phyloP scores from a whole-genome alignment of 2,329 filamentous ascomycete species.

The Colletotrichum phormii region DNA sequence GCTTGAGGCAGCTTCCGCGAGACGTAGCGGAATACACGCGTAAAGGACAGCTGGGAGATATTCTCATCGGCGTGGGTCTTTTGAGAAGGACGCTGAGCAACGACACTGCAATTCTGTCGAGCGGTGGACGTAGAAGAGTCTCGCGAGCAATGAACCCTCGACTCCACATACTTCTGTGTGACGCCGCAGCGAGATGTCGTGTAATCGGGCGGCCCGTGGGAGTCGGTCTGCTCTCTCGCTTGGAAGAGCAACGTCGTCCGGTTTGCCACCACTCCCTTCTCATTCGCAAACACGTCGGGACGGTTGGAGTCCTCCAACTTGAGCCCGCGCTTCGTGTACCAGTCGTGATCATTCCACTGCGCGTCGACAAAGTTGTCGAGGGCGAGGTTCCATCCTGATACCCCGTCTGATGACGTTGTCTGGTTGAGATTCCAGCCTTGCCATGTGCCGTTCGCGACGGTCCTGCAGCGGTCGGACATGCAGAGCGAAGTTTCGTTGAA shows the following conservation, averaged over 20 bases:
- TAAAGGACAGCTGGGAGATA: conserved; percentile 17
- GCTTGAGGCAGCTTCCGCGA: conserved; percentile 6
- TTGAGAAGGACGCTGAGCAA: conserved; percentile 5
- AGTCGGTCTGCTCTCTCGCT: neutral
- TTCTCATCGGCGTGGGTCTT: neutral
- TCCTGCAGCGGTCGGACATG: neutral
- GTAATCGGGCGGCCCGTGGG: neutral
- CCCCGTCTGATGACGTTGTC: neutral
- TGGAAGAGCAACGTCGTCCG: conserved; percentile 14
- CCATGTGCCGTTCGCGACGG: conserved; percentile 16
- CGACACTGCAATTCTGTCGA: conserved; percentile 8
- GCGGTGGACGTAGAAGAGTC: neutral
- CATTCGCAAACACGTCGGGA: neutral
- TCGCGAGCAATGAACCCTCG: conserved; percentile 13
- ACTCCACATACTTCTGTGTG: conserved; percentile 26
- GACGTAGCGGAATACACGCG: neutral
- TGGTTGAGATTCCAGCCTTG: neutral
- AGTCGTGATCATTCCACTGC: neutral
- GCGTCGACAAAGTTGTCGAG: conserved; percentile 10
- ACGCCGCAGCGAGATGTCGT: neutral
- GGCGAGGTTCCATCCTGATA: conserved; percentile 16
- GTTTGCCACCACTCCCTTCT: neutral
- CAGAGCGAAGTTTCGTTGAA: neutral
- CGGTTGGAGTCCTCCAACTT: neutral
- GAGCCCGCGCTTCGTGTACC: neutral